phyloP scores from a whole-genome alignment of 495 filamentous ascomycete species.

The Recurvomyces mirabilis region DNA sequence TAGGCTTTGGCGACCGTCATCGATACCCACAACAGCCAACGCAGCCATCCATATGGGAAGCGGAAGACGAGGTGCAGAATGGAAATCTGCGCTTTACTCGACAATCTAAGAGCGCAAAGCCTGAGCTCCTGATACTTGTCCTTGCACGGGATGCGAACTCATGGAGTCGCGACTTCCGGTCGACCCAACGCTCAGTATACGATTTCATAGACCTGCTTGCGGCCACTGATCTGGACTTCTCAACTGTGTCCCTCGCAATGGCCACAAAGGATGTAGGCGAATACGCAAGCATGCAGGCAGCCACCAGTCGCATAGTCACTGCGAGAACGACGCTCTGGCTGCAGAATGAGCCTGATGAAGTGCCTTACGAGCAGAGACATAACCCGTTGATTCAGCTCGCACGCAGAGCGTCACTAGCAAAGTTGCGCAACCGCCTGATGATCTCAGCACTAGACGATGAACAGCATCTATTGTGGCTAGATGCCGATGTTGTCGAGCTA shows the following conservation, averaged over 20 bases:
- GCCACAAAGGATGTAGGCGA: neutral
- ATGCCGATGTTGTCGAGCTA: conserved; percentile 10
- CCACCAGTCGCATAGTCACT: neutral
- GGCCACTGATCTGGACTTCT: neutral
- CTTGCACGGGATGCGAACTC: conserved; percentile 2
- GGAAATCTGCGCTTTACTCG: conserved; percentile 1
- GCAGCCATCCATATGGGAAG: neutral
- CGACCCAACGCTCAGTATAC: neutral
- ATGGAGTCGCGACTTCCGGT: conserved; percentile 13
- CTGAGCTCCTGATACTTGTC: conserved; percentile 5
- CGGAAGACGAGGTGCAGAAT: neutral
- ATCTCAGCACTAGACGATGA: neutral
- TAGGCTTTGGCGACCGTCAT: conserved; percentile 1
- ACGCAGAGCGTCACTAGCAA: conserved; percentile 1
- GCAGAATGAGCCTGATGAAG: neutral
- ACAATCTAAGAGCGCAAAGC: neutral
- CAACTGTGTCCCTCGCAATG: conserved; percentile 3
- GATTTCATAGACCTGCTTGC: conserved; percentile 7
- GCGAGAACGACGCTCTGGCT: neutral
- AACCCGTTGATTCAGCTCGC: conserved; percentile 5
- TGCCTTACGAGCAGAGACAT: conserved; percentile 5
- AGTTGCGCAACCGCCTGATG: conserved; percentile 10
- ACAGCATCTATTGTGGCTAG: conserved; percentile 6
- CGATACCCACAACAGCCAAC: neutral
- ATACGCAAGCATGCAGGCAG: neutral